Conservation (phyloP, 2,329 filamentous ascomycete genomes). For the Xylaria sp. region DNA sequence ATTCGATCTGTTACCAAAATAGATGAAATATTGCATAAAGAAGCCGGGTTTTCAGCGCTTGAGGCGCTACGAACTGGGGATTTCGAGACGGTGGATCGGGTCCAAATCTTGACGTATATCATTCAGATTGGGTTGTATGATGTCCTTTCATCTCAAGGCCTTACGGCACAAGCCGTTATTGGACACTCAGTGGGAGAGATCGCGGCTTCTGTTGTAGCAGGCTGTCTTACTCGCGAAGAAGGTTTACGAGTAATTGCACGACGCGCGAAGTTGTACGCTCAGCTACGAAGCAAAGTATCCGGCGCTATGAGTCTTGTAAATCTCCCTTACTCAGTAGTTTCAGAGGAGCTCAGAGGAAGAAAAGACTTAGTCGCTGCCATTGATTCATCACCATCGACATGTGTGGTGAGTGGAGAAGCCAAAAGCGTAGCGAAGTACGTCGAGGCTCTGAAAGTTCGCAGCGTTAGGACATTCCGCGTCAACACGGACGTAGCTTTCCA, state of each 20-base stretch:
- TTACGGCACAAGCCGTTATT: conserved; percentile 51
- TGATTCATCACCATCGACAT: conserved; percentile 32
- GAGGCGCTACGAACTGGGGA: conserved; percentile 37
- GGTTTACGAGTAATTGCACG: conserved; percentile 51
- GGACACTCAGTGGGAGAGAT: conserved; percentile 57
- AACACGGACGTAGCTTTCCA: conserved; percentile 56
- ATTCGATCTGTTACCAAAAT: conserved; percentile 40
- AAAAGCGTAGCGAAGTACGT: conserved; percentile 47
- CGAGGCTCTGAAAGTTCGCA: conserved; percentile 42
- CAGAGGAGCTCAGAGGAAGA: conserved; percentile 39
- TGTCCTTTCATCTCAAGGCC: conserved; percentile 47
- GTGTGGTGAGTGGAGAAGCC: conserved; percentile 22
- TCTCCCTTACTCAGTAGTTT: conserved; percentile 46
- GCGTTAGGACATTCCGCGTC: conserved; percentile 50
- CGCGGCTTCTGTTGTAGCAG: conserved; percentile 52
- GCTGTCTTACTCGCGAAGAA: conserved; percentile 49
- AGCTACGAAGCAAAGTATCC: conserved; percentile 20
- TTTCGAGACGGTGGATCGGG: conserved; percentile 42
- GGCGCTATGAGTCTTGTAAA: conserved; percentile 49
- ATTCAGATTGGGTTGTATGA: conserved; percentile 51
- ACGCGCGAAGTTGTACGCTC: conserved; percentile 45
- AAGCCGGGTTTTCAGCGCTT: conserved; percentile 39
- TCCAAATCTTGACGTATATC: conserved; percentile 51
- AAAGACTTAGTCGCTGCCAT: conserved; percentile 26
- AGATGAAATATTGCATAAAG: conserved; percentile 40